A percentile compares a stretch with the other conserved stretches of the same genome.
These are phyloP conservation scores for Talaromyces ruber DNA, from an alignment of 495 filamentous ascomycete species.

Conservation along the genomic window DNA sequence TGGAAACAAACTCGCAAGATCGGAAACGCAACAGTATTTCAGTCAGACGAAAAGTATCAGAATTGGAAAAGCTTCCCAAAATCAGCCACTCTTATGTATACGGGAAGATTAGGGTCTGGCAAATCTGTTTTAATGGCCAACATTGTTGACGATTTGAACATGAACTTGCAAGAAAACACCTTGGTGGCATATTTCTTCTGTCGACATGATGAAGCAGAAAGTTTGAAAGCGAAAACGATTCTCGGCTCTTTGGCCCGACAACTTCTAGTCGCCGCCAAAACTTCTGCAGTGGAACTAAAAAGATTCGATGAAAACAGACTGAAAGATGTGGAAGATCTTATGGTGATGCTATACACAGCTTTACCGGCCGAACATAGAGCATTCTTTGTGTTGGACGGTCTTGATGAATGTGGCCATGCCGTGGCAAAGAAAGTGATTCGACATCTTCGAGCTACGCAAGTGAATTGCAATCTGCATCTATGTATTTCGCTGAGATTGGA, in stretches of 20 bases:
- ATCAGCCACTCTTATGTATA: constrained; percentile 23
- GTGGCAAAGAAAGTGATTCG: constrained; percentile 16
- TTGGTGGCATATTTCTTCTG: constrained; percentile 37
- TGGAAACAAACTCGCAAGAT: constrained; percentile 35
- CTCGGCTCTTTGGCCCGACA: constrained; percentile 32
- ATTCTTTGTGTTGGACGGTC: constrained; percentile 27
- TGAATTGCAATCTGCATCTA: constrained; percentile 15
- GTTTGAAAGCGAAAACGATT: constrained; percentile 26
- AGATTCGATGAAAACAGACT: background rate
- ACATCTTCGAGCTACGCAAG: constrained; percentile 15
- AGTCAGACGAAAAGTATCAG: constrained; percentile 16
- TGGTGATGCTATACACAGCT: constrained; percentile 16
- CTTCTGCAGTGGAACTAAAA: background rate
- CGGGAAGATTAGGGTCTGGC: constrained; percentile 33
- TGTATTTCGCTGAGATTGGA: constrained; percentile 25
- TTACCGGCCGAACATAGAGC: constrained; percentile 11
- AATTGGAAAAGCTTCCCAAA: constrained; percentile 21
- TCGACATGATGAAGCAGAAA: constrained; percentile 26
- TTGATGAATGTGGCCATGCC: constrained; percentile 24
- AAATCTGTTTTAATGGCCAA: constrained; percentile 35
- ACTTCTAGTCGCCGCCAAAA: constrained; percentile 11
- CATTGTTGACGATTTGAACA: constrained; percentile 31
- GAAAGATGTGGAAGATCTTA: constrained; percentile 8
- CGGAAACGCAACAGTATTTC: constrained; percentile 26
- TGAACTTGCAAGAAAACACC: constrained; percentile 11